Conservation (phyloP, 2,329 filamentous ascomycete species). For the Talaromyces atroroseus region DNA sequence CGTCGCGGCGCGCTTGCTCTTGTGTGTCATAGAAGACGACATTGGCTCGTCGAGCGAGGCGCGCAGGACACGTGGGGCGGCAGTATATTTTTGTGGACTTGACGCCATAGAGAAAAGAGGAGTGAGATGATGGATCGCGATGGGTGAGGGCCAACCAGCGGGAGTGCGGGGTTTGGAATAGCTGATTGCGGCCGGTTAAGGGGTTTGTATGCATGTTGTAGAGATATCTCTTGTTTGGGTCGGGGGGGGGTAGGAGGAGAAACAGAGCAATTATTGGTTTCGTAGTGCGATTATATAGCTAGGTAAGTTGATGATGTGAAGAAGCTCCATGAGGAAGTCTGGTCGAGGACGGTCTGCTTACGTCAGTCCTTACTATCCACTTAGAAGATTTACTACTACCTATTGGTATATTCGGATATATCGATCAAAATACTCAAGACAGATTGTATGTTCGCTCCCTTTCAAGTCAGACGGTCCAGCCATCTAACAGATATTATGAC, state of each 20-base stretch:
- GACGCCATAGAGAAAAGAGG: conserved; percentile 52
- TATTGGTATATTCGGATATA: too few species aligned
- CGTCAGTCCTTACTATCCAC: neutral
- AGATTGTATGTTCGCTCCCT: neutral
- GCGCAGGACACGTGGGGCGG: conserved; percentile 50
- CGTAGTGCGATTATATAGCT: neutral
- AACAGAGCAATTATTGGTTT: neutral
- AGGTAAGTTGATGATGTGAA: neutral
- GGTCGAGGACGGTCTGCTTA: neutral
- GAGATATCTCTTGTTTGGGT: neutral
- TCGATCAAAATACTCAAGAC: neutral
- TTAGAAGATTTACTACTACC: too few species aligned
- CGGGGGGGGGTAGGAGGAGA: neutral
- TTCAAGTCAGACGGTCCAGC: neutral
- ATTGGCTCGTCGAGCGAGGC: conserved; percentile 52
- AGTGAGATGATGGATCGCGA: conserved; percentile 39
- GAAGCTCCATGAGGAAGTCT: too few species aligned
- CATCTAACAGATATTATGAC: neutral
- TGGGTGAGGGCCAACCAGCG: conserved; percentile 43
- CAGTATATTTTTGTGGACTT: conserved; percentile 53
- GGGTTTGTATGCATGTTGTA: neutral
- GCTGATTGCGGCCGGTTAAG: too few species aligned
- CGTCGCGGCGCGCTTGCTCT: conserved; percentile 43
- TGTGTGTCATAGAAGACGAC: conserved; percentile 50
- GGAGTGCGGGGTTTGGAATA: conserved; percentile 1